These are phyloP conservation scores for Aphanomyces invadans DNA, from an alignment of 352 stramenopile genomes.

Conservation along the genomic window DNA sequence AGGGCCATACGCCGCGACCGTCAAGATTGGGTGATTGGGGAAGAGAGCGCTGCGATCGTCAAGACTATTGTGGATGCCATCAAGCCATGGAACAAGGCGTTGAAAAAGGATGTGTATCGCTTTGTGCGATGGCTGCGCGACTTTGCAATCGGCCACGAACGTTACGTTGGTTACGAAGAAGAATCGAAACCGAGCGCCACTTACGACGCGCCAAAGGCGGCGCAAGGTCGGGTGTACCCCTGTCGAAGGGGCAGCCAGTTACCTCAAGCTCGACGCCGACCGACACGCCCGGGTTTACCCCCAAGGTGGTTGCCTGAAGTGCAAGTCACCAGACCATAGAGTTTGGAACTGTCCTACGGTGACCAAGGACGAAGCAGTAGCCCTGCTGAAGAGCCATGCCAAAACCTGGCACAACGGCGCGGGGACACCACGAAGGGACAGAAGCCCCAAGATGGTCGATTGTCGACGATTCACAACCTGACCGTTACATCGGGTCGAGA, in stretches of 20 bases:
- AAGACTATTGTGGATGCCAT: constrained; percentile 4
- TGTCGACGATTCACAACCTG: neutral
- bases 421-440: neutral
- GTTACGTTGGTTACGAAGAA: constrained; percentile 8
- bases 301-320: neutral
- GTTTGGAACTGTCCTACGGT: neutral
- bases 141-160: constrained; percentile 1
- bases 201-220: neutral
- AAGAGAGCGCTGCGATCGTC: neutral
- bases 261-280: neutral
- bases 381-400: neutral
- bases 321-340: neutral
- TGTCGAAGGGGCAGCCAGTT: neutral
- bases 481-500: neutral
- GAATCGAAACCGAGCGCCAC: constrained; percentile 3
- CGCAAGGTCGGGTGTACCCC: neutral
- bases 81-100: constrained; percentile 17
- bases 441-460: neutral
- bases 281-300: neutral
- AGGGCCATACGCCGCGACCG: neutral
- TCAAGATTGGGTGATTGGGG: neutral
- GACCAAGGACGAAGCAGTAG: neutral
- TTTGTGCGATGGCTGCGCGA: constrained; percentile 7
- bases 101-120: constrained; percentile 5
- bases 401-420: neutral